Conservation (phyloP, 345 rosid genomes). For the Ailanthus altissimus region DNA sequence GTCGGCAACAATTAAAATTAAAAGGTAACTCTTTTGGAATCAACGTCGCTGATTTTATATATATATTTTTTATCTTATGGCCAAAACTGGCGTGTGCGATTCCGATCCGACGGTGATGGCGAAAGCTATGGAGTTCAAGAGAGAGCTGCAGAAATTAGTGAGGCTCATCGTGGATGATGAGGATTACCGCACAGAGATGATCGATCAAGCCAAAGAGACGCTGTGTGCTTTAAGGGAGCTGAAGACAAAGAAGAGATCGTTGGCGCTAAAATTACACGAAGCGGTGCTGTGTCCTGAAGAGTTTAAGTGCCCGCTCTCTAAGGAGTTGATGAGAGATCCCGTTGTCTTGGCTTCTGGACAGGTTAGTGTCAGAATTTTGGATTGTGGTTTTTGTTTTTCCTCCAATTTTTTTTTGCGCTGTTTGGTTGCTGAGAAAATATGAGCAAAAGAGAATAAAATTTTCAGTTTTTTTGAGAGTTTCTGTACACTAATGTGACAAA, state of each 20-base stretch:
- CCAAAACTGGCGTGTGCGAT: conserved; percentile 57
- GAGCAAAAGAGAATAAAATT: conserved; percentile 1
- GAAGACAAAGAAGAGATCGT: conserved; percentile 54
- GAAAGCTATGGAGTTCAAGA: conserved; percentile 65
- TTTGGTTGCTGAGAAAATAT: conserved; percentile 19
- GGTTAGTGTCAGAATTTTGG: conserved; percentile 40
- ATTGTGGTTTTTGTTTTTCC: not conserved
- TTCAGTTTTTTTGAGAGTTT: not conserved
- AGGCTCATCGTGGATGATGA: conserved; percentile 66
- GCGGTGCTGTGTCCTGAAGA: conserved; percentile 68
- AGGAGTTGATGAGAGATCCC: conserved; percentile 91
- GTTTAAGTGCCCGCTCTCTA: conserved; percentile 83
- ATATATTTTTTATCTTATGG: conserved; percentile 39
- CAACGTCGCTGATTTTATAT: conserved; percentile 22
- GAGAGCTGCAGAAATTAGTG: conserved; percentile 65
- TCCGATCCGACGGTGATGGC: conserved; percentile 69
- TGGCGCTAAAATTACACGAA: conserved; percentile 48
- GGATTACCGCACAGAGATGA: conserved; percentile 46
- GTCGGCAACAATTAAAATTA: not conserved
- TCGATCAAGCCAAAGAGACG: conserved; percentile 71
- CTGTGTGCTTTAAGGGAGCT: conserved; percentile 54
- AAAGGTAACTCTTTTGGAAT: too few relatives aligned
- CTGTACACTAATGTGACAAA: not conserved
- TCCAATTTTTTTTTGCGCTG: not conserved
- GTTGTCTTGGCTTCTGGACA: conserved; percentile 85